Percentiles rank a stretch among this genome's conserved stretches.
Conservation (phyloP, 345 rosid species). For the Eucalyptus cladocalyx region DNA sequence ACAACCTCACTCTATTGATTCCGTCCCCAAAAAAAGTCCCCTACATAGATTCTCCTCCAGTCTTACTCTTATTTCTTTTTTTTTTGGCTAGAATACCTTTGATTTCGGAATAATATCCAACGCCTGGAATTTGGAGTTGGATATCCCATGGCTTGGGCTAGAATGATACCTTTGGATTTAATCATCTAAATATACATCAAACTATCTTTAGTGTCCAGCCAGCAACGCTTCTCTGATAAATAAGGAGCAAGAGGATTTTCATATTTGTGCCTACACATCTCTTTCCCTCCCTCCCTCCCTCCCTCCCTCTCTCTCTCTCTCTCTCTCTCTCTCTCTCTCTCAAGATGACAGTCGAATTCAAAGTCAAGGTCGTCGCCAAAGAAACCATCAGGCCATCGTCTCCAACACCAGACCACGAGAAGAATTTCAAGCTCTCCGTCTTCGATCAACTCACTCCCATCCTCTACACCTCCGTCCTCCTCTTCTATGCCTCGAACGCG, state of each 20-base stretch:
- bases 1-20: background rate
- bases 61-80: background rate
- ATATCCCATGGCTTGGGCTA: background rate
- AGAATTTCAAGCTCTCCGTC: background rate
- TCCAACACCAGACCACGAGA: background rate
- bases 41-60: background rate
- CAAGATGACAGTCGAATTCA: background rate
- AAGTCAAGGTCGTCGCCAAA: background rate
- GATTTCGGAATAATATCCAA: no score
- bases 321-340: background rate
- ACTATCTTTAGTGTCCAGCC: background rate
- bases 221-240: background rate
- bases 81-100: background rate
- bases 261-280: background rate
- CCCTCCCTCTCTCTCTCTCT: background rate
- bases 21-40: no score
- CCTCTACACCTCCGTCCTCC: background rate
- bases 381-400: slow-evolving; percentile 1
- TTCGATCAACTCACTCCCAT: background rate
- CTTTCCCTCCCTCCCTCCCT: background rate
- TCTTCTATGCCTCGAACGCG: background rate
- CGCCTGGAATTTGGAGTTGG: background rate
- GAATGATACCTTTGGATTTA: background rate
- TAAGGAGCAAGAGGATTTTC: background rate
- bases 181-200: background rate